Evolutionary conservation across 192 early-diverging fungal genomes (phyloP), one percentile per base, ranked within the genome.

Genomic region (Funneliformis mosseae): DNA sequence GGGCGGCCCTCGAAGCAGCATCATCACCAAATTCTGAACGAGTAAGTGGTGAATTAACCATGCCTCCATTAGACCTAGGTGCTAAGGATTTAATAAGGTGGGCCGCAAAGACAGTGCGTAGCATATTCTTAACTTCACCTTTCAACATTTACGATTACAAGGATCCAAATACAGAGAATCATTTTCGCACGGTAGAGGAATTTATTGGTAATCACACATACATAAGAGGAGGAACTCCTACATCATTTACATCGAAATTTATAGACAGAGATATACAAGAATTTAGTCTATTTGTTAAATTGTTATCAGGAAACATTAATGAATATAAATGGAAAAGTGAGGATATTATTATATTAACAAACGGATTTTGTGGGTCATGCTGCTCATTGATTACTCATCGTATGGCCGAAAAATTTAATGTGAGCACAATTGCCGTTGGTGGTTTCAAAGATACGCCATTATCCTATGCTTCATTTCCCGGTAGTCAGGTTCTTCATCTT

Each of bases 331-430:
- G 62, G 62, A 64, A 64, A 11, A 27, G 8, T 18, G 27, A 9
- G 27, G 59, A 85, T 33, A 82, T 82, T 27, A 55, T 82, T 10
- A 76, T 85, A 23, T 70, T 85, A 3, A 82, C 84, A 0, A 82
- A 85, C 21, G 84, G 84, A 7, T 75, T 62, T 23, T 85, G 84
- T 67, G 84, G 84, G 21, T 85, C 84, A 12, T 78, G 81, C 0
- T 85, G 84, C 63, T 78, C 84, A 3, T 76, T 73, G 23, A 45
- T 85, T 8, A 76, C 84, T 6, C 45, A 82, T 14, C 81, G 80
- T 18, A 14, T 85, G 48, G 79, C 80, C n/a, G 81, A 82, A 48
- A 81, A 76, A 5, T 82, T 80, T 33, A 76, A 80, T 33, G 79
- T 85, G 10, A 78, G 70, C 3, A 82, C 84, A 3, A 63, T 80